A percentile compares a stretch with the other conserved stretches of the same genome.
Conservation (phyloP, 495 filamentous ascomycete genomes). For the Niebla homalea region DNA sequence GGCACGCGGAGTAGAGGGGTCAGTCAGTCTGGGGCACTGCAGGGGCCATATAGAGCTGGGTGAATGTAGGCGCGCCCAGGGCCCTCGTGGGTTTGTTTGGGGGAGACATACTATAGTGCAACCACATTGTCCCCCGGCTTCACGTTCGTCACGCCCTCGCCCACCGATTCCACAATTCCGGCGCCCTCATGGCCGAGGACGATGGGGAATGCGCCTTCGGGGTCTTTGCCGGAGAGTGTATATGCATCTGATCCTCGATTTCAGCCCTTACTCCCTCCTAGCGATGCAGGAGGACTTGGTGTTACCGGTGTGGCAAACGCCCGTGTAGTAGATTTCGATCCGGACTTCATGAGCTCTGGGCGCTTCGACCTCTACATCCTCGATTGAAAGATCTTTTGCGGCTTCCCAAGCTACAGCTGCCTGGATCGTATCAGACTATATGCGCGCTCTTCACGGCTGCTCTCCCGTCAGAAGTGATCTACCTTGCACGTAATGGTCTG, state of each 20-base stretch:
- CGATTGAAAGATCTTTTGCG: slow-evolving; percentile 72
- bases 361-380: slow-evolving; percentile 83
- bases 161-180: slow-evolving; percentile 91
- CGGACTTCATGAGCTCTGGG: slow-evolving; percentile 93
- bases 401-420: slow-evolving; percentile 95
- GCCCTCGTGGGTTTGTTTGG: no score
- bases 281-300: not conserved
- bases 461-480: slow-evolving; percentile 9
- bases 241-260: slow-evolving; percentile 61
- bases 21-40: not conserved
- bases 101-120: slow-evolving; percentile 78
- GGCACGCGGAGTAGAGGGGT: slow-evolving; percentile 1
- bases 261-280: not conserved
- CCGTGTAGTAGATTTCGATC: slow-evolving; percentile 91
- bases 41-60: no score
- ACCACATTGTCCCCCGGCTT: slow-evolving; percentile 89
- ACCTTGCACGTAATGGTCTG: slow-evolving; percentile 71
- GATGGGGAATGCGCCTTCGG: slow-evolving; percentile 94
- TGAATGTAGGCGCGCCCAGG: not conserved
- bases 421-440: slow-evolving; percentile 25
- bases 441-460: slow-evolving; percentile 2
- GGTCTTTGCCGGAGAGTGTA: slow-evolving; percentile 94
- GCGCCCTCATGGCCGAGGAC: slow-evolving; percentile 95
- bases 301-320: slow-evolving; percentile 93
- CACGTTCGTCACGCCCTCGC: slow-evolving; percentile 87